Conservation (phyloP, 2,329 filamentous ascomycete species). For the Trichophyton mentagrophytes region DNA sequence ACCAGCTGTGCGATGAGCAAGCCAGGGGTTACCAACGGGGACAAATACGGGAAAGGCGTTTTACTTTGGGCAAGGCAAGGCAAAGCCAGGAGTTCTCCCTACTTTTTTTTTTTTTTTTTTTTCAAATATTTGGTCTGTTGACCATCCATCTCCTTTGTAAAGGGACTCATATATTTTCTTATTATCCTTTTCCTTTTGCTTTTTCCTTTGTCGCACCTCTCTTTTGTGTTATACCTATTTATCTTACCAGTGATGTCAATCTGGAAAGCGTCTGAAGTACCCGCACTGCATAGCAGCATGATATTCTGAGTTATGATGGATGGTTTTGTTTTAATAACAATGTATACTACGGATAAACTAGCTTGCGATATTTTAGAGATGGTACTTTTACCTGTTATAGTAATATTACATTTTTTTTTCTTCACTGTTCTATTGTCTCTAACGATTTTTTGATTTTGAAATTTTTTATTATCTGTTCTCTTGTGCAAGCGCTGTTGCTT, state of each 20-base stretch:
- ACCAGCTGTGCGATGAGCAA: background rate
- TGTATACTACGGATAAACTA: constrained; percentile 3
- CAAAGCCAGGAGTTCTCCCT: too few relatives aligned
- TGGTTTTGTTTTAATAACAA: constrained; percentile 1
- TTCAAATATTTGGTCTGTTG: background rate
- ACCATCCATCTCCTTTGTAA: background rate
- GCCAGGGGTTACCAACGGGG: background rate
- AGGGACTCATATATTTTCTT: background rate
- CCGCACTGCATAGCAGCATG: constrained; percentile 1
- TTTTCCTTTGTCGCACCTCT: background rate
- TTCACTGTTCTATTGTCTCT: background rate
- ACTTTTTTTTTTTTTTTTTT: background rate
- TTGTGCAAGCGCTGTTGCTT: too few relatives aligned
- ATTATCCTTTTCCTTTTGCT: background rate
- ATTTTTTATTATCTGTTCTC: too few relatives aligned
- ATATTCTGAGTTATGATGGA: constrained; percentile 4
- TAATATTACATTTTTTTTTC: background rate
- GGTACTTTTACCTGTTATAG: background rate
- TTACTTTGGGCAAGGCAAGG: background rate
- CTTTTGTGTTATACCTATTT: constrained; percentile 1
- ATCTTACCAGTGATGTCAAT: constrained; percentile 3
- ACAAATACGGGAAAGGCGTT: background rate
- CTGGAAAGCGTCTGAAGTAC: background rate
- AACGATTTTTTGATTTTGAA: too few relatives aligned
- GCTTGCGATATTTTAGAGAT: constrained; percentile 2